A percentile compares a stretch with the other conserved stretches of the same genome.
These are phyloP conservation scores for Aegilops longissima DNA, from an alignment of 176 grass and related monocot species.

Conservation along the genomic window DNA sequence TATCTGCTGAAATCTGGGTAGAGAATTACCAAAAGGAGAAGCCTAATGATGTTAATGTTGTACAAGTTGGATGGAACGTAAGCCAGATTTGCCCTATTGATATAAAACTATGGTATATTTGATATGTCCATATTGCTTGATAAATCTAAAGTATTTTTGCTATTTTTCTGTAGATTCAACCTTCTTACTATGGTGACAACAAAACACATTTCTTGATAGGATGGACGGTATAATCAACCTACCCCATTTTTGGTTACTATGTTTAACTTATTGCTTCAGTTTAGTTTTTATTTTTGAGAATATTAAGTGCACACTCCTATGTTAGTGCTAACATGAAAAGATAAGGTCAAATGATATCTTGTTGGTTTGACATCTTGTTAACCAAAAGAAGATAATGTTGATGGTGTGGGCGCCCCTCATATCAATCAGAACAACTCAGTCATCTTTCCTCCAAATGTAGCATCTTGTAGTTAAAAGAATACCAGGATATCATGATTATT, in stretches of 20 bases:
- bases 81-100: not conserved
- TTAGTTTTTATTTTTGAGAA: not conserved
- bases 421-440: not conserved
- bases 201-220: constrained; percentile 9
- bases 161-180: not conserved
- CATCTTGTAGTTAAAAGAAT: not conserved
- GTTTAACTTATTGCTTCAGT: not conserved
- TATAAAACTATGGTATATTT: not conserved
- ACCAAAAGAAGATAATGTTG: not conserved
- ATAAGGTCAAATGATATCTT: not conserved
- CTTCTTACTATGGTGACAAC: constrained; percentile 17
- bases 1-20: not conserved
- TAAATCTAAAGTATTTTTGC: not conserved
- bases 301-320: not conserved
- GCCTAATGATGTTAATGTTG: not conserved
- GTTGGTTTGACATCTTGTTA: not conserved
- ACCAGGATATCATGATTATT: not conserved
- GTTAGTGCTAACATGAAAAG: too few relatives aligned
- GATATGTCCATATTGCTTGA: not conserved
- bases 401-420: not conserved
- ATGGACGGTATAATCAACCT: constrained; percentile 5
- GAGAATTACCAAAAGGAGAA: not conserved
- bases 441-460: not conserved
- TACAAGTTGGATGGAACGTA: constrained; percentile 10
- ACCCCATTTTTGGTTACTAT: not conserved